phyloP scores from a whole-genome alignment of 2,329 filamentous ascomycete genomes.

The Clonostachys chloroleuca region DNA sequence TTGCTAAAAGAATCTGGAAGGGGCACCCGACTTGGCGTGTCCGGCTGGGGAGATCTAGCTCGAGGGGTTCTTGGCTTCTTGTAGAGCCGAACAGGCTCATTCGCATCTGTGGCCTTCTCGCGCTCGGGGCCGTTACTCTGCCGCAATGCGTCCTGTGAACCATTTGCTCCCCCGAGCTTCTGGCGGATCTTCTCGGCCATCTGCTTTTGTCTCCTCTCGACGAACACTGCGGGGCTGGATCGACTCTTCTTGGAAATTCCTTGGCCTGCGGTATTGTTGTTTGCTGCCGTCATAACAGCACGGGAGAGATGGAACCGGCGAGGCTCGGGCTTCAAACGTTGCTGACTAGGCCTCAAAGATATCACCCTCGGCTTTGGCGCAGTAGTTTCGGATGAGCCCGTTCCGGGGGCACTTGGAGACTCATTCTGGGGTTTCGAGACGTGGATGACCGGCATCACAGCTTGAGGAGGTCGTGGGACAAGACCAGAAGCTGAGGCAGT shows the following conservation, averaged over 20 bases:
- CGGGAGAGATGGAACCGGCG: slow-evolving; percentile 54
- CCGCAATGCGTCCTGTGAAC: background rate
- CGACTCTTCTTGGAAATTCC: slow-evolving; percentile 34
- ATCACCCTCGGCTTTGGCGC: slow-evolving; percentile 3
- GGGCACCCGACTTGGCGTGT: slow-evolving; percentile 13
- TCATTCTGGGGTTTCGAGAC: slow-evolving; percentile 31
- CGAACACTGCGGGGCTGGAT: slow-evolving; percentile 44
- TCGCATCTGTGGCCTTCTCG: background rate
- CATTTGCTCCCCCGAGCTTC: background rate
- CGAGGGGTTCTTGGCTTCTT: slow-evolving; percentile 25
- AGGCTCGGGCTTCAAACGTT: slow-evolving; percentile 21
- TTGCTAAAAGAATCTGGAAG: slow-evolving; percentile 24
- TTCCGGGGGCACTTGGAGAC: slow-evolving; percentile 7
- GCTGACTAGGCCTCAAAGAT: background rate
- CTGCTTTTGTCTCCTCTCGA: slow-evolving; percentile 44
- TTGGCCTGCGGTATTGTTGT: slow-evolving; percentile 10
- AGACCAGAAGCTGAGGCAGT: slow-evolving; percentile 3
- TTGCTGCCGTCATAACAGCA: slow-evolving; percentile 26
- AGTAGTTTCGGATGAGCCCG: background rate
- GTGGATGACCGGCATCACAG: slow-evolving; percentile 39
- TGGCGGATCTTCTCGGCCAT: slow-evolving; percentile 9
- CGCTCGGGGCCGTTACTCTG: background rate
- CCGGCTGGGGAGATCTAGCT: slow-evolving; percentile 12
- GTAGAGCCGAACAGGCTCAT: slow-evolving; percentile 7
- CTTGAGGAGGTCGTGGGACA: background rate